Base-by-base conservation (phyloP, 2,329 filamentous ascomycete species). In the Zasmidium citrigriseum region DNA sequence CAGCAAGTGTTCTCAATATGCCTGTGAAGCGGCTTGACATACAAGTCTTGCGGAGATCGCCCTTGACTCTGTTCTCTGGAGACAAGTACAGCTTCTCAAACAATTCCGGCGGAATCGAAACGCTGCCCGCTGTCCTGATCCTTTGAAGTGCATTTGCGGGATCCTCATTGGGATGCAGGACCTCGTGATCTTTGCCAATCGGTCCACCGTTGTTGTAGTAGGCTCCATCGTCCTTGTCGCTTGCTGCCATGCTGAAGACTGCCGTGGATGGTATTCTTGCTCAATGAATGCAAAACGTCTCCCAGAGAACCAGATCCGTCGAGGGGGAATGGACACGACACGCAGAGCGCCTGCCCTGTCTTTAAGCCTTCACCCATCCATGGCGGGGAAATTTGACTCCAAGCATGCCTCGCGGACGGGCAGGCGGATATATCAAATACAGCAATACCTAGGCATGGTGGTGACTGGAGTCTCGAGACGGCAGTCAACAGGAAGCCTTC, bases 61-160 rank as follows among this genome's bases (percentile, higher is more conserved):
- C 80, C 59, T 77, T 75, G 23, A 82, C 80, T 24, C 71, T 67
- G 63, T 78, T 81, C 64, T 79, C 76, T 7, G 80, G 80, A 29
- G 77, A 76, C 1, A 82, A 73, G 58, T 82, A 82, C 34, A 82
- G 73, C 69, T 81, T 82, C 69, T 82, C 80, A 63, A 82, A 82
- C 1, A 81, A 73, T 62, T 82, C 79, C 1, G 80, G 80, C 1
- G 77, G 78, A 62, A 82, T 82, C 38, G 80, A 80, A 44, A 82
- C 76, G 67, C 80, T 82, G 55, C 81, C 81, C 23, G 80, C 79
- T 1, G 82, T 83, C n/a, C 75, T 73, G 60, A 80, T 78, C 45
- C 73, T 73, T 50, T 67, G 68, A 45, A 81, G 64, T 4, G 78
- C 77, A 57, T 72, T 65, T 11, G 75, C 74, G 5, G 66, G 49